Evolutionary conservation across 805 yeast genomes (phyloP).

Genomic region (Ogataea angusta): DNA sequence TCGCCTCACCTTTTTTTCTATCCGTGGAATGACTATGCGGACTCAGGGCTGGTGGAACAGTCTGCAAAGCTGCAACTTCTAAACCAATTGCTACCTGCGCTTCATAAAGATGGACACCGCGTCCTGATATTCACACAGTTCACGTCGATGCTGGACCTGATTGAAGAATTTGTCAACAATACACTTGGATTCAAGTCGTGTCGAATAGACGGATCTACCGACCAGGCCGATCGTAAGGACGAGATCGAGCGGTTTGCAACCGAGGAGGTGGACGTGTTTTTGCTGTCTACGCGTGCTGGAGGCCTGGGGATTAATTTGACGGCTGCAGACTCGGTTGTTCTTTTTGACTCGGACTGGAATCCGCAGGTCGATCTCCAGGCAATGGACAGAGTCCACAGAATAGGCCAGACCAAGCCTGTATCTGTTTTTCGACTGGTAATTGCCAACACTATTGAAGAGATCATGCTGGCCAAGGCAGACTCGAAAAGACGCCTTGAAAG

Average conservation of each 20-base stretch:
- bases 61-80: slow-evolving; percentile 75
- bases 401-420: slow-evolving; percentile 86
- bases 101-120: slow-evolving; percentile 53
- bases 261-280: slow-evolving; percentile 46
- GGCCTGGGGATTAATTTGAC: slow-evolving; percentile 88
- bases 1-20: slow-evolving; percentile 82
- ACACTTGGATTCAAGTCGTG: slow-evolving; percentile 44
- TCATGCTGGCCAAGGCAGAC: slow-evolving; percentile 73
- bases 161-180: slow-evolving; percentile 66
- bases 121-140: slow-evolving; percentile 86
- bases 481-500: slow-evolving; percentile 77
- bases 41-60: slow-evolving; percentile 40
- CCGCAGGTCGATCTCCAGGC: slow-evolving; percentile 97
- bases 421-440: slow-evolving; percentile 75
- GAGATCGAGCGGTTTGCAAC: slow-evolving; percentile 54
- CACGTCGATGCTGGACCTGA: slow-evolving; percentile 72
- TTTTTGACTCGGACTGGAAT: slow-evolving; percentile 95
- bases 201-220: slow-evolving; percentile 74
- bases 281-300: slow-evolving; percentile 90
- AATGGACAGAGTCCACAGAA: slow-evolving; percentile 91
- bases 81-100: slow-evolving; percentile 54
- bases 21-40: slow-evolving; percentile 60
- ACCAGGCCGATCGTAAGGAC: slow-evolving; percentile 61
- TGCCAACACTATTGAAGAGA: slow-evolving; percentile 78
- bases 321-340: slow-evolving; percentile 83